phyloP scores from a whole-genome alignment of 2,329 filamentous ascomycete genomes.

The Verticillium alfalfae region DNA sequence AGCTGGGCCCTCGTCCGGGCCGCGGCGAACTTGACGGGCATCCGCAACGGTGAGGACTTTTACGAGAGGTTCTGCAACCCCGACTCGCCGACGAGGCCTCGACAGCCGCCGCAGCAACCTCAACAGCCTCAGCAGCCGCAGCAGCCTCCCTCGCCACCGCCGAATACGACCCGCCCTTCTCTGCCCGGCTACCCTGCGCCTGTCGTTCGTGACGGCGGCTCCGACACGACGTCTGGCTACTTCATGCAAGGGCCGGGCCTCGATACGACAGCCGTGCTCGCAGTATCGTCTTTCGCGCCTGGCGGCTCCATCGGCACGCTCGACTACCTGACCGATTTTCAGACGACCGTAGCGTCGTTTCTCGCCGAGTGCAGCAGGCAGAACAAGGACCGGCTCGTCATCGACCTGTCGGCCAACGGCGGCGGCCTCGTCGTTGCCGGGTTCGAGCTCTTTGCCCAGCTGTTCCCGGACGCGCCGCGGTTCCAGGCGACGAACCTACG shows the following conservation, averaged over 20 bases:
- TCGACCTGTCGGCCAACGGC: conserved; percentile 53
- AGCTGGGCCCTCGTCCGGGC: conserved; percentile 16
- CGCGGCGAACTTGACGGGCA: conserved; percentile 20
- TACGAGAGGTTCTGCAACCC: conserved; percentile 28
- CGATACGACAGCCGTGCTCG: conserved; percentile 25
- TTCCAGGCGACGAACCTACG: conserved; percentile 47
- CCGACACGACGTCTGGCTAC: conserved; percentile 23
- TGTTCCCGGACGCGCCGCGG: conserved; percentile 45
- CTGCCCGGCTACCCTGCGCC: conserved; percentile 22
- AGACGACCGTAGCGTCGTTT: conserved; percentile 20
- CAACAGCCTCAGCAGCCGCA: not conserved
- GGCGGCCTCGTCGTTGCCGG: conserved; percentile 55
- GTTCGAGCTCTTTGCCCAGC: conserved; percentile 55
- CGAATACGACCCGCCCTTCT: conserved; percentile 4
- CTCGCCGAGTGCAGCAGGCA: conserved; percentile 26
- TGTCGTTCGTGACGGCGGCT: conserved; percentile 18
- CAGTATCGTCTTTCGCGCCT: conserved; percentile 18
- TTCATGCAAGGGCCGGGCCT: conserved; percentile 26
- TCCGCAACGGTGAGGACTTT: conserved; percentile 26
- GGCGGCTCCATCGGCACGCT: conserved; percentile 7
- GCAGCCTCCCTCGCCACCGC: not conserved
- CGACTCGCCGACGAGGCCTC: conserved; percentile 1
- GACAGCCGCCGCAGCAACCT: not conserved
- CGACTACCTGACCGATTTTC: conserved; percentile 22
- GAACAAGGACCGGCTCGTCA: conserved; percentile 54